Conservation (phyloP, 208 protist species). For the Trypanosoma cruzi region DNA sequence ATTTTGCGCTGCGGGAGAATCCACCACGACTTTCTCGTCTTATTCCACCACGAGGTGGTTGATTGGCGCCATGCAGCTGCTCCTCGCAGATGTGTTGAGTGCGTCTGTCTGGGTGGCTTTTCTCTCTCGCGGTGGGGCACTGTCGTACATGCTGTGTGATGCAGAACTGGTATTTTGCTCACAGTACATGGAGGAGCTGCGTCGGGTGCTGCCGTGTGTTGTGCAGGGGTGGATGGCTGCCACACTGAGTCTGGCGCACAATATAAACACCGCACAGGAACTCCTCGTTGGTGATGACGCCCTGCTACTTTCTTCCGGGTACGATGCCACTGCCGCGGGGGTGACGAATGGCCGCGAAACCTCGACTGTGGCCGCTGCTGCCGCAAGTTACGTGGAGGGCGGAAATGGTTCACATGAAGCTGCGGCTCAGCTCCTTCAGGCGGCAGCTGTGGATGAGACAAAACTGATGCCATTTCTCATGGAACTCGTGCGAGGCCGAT, state of each 20-base stretch:
- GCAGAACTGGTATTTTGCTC: conserved; percentile 52
- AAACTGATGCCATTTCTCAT: conserved; percentile 27
- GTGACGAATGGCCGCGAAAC: neutral
- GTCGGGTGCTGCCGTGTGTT: conserved; percentile 45
- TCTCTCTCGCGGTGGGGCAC: conserved; percentile 57
- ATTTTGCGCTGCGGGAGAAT: conserved; percentile 23
- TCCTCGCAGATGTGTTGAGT: conserved; percentile 74
- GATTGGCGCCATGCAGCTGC: conserved; percentile 53
- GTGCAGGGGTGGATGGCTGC: conserved; percentile 78
- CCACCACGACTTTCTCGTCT: neutral
- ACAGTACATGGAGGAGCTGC: conserved; percentile 70
- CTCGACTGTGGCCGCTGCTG: neutral
- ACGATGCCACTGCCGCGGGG: neutral
- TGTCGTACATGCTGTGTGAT: conserved; percentile 58
- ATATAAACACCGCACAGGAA: conserved; percentile 31
- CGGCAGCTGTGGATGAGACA: conserved; percentile 20
- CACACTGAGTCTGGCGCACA: conserved; percentile 46
- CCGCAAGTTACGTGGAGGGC: conserved; percentile 5
- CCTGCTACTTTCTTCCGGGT: neutral
- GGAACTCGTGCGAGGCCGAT: conserved; percentile 7
- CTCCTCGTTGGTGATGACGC: conserved; percentile 22
- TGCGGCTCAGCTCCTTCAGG: conserved; percentile 15
- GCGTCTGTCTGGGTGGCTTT: conserved; percentile 70
- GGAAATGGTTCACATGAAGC: conserved; percentile 8
- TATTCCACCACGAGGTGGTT: conserved; percentile 57